These are phyloP conservation scores for Aurantiochytrium sp. DNA, from an alignment of 108 stramenopile species.

Conservation along the genomic window DNA sequence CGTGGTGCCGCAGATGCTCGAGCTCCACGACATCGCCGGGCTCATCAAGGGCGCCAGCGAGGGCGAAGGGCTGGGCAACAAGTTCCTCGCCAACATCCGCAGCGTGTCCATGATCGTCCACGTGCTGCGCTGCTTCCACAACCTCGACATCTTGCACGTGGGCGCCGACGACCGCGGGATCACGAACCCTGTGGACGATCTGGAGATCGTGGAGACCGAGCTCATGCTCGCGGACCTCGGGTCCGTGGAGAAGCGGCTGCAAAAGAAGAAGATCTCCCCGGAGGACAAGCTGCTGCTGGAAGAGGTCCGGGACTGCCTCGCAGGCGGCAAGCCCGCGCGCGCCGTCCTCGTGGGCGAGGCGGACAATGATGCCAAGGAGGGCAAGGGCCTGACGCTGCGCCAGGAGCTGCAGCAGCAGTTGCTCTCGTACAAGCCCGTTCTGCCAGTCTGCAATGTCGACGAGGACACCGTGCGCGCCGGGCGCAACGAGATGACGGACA, in stretches of 20 bases:
- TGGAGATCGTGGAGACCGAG: slow-evolving; percentile 94
- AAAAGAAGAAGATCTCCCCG: slow-evolving; percentile 49
- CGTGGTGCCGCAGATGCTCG: slow-evolving; percentile 78
- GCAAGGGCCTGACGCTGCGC: slow-evolving; percentile 11
- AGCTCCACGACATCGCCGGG: slow-evolving; percentile 98
- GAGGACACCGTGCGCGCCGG: slow-evolving; percentile 80
- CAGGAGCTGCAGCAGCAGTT: slow-evolving; percentile 66
- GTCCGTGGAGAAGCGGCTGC: slow-evolving; percentile 85
- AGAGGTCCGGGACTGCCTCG: slow-evolving; percentile 69
- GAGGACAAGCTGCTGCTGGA: slow-evolving; percentile 75
- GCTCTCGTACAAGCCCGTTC: slow-evolving; percentile 83
- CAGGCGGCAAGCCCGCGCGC: slow-evolving; percentile 72
- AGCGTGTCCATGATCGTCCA: slow-evolving; percentile 76
- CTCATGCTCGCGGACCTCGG: slow-evolving; percentile 89
- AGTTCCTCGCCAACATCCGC: slow-evolving; percentile 95
- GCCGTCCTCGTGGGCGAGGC: slow-evolving; percentile 53
- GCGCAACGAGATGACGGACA: slow-evolving; percentile 78
- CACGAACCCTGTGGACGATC: slow-evolving; percentile 89
- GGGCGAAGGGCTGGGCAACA: slow-evolving; percentile 97
- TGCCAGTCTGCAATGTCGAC: slow-evolving; percentile 96
- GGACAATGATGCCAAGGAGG: slow-evolving; percentile 70
- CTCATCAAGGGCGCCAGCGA: slow-evolving; percentile 93
- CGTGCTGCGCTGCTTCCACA: slow-evolving; percentile 91
- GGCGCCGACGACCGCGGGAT: slow-evolving; percentile 54
- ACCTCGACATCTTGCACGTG: slow-evolving; percentile 96